phyloP scores from a whole-genome alignment of 768 basidiomycete genomes.

The Daedaleopsis nitida region DNA sequence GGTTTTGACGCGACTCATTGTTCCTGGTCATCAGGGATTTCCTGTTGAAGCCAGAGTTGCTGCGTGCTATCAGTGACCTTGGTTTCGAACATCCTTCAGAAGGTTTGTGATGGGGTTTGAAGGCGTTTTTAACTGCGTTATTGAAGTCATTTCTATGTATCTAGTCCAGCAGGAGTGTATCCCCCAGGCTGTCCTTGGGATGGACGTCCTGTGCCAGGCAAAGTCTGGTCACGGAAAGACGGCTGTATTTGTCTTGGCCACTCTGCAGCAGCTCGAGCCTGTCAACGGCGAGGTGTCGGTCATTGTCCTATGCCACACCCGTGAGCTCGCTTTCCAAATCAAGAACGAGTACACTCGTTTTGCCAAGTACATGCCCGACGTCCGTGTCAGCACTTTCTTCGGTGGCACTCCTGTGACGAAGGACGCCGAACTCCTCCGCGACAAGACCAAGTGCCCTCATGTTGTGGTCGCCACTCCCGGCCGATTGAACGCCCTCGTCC shows the following conservation, averaged over 20 bases:
- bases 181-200: slow-evolving; percentile 97
- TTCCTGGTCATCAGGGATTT: slow-evolving; percentile 64
- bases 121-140: background rate
- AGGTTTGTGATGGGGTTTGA: slow-evolving; percentile 53
- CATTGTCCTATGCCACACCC: slow-evolving; percentile 97
- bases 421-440: slow-evolving; percentile 90
- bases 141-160: slow-evolving; percentile 4
- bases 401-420: slow-evolving; percentile 94
- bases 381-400: slow-evolving; percentile 96
- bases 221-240: slow-evolving; percentile 99
- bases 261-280: slow-evolving; percentile 96
- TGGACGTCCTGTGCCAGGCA: slow-evolving; percentile 99
- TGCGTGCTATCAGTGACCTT: slow-evolving; percentile 98
- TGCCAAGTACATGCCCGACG: slow-evolving; percentile 99
- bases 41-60: slow-evolving; percentile 93
- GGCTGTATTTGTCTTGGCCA: slow-evolving; percentile 97
- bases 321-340: slow-evolving; percentile 99
- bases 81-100: slow-evolving; percentile 99
- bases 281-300: slow-evolving; percentile 98
- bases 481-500: slow-evolving; percentile 90
- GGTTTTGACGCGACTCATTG: slow-evolving; percentile 20
- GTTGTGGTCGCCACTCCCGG: slow-evolving; percentile 99
- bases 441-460: slow-evolving; percentile 97
- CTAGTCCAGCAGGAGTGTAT: slow-evolving; percentile 99
- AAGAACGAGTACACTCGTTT: slow-evolving; percentile 99